A percentile compares a stretch with the other conserved stretches of the same genome.
Conservation (phyloP, 192 early-diverging fungal genomes). For the Geranomyces michiganensis region DNA sequence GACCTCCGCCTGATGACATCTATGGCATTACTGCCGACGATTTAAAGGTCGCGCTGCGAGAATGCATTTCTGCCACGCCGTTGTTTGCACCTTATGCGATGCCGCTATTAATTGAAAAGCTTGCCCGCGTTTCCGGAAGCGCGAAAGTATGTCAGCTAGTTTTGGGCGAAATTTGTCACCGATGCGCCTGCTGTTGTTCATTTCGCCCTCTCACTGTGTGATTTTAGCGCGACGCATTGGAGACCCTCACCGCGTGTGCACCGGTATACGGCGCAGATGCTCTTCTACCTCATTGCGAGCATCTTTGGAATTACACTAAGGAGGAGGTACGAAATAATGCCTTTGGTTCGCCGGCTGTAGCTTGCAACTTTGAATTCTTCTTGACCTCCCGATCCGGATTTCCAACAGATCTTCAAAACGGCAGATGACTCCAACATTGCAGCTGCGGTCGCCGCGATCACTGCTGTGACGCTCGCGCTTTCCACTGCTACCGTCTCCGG, state of each 20-base stretch:
- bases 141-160: conserved; percentile 72
- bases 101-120: conserved; percentile 88
- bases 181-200: too few relatives aligned
- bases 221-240: conserved; percentile 82
- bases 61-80: conserved; percentile 78
- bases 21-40: conserved; percentile 93
- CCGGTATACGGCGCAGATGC: conserved; percentile 74
- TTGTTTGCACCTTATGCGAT: conserved; percentile 62
- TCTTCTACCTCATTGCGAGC: conserved; percentile 68
- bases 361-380: background rate
- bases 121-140: conserved; percentile 77
- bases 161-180: too few relatives aligned
- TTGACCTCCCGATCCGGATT: background rate
- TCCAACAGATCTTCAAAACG: conserved; percentile 69
- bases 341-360: too few relatives aligned
- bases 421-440: conserved; percentile 69
- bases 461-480: conserved; percentile 66
- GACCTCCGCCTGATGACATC: conserved; percentile 91
- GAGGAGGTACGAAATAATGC: conserved; percentile 55
- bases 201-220: background rate
- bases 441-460: conserved; percentile 66
- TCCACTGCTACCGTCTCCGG: conserved; percentile 37
- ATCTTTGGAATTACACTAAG: conserved; percentile 74
- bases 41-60: conserved; percentile 77
- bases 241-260: conserved; percentile 78